A percentile compares a stretch with the other conserved stretches of the same genome.
Evolutionary conservation across 176 grass and related monocot genomes (phyloP).

Genomic region (Lolium perenne): DNA sequence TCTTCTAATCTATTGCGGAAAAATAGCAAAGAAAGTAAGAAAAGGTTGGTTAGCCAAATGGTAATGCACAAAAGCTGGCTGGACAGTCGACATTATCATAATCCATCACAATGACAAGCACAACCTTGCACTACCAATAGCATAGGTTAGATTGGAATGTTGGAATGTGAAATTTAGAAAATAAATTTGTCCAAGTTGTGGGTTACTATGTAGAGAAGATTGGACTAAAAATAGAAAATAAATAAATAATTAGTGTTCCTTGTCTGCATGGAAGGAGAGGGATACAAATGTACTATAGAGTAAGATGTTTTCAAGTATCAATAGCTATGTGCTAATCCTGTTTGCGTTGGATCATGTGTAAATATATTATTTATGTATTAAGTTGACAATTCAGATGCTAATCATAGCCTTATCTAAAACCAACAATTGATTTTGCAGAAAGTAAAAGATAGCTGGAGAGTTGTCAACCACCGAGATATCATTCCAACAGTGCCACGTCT

Average conservation of each 20-base stretch:
- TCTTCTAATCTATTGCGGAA: neutral
- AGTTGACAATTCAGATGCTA: neutral
- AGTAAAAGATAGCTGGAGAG: constrained; percentile 97
- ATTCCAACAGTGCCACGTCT: constrained; percentile 95
- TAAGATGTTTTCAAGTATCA: constrained; percentile 17
- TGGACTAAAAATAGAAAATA: neutral
- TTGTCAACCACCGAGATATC: constrained; percentile 96
- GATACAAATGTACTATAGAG: neutral
- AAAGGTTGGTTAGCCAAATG: neutral
- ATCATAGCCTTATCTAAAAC: constrained; percentile 21
- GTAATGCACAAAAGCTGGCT: neutral
- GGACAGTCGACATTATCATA: neutral
- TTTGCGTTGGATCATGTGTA: constrained; percentile 16
- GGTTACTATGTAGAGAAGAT: neutral
- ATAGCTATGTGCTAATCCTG: neutral
- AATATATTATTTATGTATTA: constrained; percentile 20
- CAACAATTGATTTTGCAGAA: constrained; percentile 59
- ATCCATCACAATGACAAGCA: neutral
- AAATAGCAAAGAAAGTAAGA: neutral
- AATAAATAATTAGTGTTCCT: constrained; percentile 7
- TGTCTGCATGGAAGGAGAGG: constrained; percentile 14
- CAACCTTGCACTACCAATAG: neutral
- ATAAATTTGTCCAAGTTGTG: neutral
- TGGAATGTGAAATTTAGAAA: constrained; percentile 24
- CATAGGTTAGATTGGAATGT: neutral